Conservation (phyloP, 164 flowering plant genomes). For the Berberis thunbergii region DNA sequence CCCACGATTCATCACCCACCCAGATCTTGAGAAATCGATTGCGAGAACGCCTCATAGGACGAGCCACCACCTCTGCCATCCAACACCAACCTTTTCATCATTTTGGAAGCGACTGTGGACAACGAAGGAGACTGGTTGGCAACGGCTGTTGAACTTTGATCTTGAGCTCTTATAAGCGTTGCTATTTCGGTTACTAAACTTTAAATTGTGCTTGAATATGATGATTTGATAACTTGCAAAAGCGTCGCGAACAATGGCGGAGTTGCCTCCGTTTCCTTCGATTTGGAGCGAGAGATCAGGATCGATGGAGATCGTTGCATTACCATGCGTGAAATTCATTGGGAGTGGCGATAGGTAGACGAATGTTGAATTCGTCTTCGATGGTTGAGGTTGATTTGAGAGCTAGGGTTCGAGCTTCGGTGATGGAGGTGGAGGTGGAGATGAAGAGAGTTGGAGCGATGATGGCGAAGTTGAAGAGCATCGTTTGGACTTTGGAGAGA, state of each 20-base stretch:
- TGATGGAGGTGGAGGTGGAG: not conserved
- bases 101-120: no score
- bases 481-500: no score
- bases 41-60: no score
- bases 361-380: slow-evolving; percentile 32
- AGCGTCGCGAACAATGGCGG: slow-evolving; percentile 42
- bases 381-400: slow-evolving; percentile 11
- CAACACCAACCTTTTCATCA: no score
- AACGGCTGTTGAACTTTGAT: no score
- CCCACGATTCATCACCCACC: no score
- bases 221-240: slow-evolving; percentile 51
- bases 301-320: slow-evolving; percentile 55
- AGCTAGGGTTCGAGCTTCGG: slow-evolving; percentile 10
- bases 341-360: slow-evolving; percentile 83
- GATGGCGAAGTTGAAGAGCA: no score
- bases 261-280: slow-evolving; percentile 40
- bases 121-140: no score
- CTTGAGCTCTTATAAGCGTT: slow-evolving; percentile 34
- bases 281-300: slow-evolving; percentile 50
- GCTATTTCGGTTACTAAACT: slow-evolving; percentile 8
- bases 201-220: slow-evolving; percentile 47
- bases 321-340: slow-evolving; percentile 43
- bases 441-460: not conserved
- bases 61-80: no score
- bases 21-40: no score